Evolutionary conservation across 2,329 filamentous ascomycete species (phyloP).

Genomic region (Hymenoscyphus salicellus): DNA sequence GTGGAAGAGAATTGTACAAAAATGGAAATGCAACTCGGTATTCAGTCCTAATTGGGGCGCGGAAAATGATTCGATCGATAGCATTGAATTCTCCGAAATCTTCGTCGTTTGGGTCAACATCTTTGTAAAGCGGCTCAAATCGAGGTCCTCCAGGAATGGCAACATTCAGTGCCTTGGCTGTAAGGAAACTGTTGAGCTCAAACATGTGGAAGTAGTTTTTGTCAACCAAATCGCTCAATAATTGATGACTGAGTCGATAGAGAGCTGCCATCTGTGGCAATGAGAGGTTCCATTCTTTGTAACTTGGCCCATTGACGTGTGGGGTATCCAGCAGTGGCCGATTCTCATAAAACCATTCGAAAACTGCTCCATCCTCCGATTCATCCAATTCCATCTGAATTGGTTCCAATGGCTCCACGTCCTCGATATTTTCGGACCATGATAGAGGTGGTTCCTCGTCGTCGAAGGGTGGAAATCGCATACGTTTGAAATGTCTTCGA

Average conservation of each 20-base stretch:
- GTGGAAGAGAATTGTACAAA: constrained; percentile 91
- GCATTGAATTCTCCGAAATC: constrained; percentile 99
- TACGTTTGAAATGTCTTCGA: constrained; percentile 91
- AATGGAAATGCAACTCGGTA: constrained; percentile 93
- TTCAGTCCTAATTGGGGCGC: constrained; percentile 89
- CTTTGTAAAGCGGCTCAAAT: constrained; percentile 96
- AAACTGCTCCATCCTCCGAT: constrained; percentile 83
- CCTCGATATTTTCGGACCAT: constrained; percentile 98
- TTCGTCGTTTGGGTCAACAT: constrained; percentile 97
- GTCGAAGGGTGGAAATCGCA: constrained; percentile 98
- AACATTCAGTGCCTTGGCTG: constrained; percentile 94
- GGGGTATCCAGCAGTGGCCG: constrained; percentile 84
- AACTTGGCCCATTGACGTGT: constrained; percentile 94
- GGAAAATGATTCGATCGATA: constrained; percentile 98
- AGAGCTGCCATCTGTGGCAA: constrained; percentile 94
- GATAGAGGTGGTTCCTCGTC: constrained; percentile 96
- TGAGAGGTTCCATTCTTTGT: constrained; percentile 91
- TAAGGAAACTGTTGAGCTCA: constrained; percentile 89
- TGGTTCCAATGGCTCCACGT: constrained; percentile 93
- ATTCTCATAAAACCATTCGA: constrained; percentile 98
- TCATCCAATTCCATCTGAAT: constrained; percentile 99
- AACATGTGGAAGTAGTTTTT: constrained; percentile 99
- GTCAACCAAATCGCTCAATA: constrained; percentile 89
- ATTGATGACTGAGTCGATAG: constrained; percentile 84
- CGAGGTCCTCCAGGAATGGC: constrained; percentile 95